Evolutionary conservation across 306 rosid genomes (phyloP), one percentile per base, ranked within the genome.

Genomic region (Nissolia schottii): DNA sequence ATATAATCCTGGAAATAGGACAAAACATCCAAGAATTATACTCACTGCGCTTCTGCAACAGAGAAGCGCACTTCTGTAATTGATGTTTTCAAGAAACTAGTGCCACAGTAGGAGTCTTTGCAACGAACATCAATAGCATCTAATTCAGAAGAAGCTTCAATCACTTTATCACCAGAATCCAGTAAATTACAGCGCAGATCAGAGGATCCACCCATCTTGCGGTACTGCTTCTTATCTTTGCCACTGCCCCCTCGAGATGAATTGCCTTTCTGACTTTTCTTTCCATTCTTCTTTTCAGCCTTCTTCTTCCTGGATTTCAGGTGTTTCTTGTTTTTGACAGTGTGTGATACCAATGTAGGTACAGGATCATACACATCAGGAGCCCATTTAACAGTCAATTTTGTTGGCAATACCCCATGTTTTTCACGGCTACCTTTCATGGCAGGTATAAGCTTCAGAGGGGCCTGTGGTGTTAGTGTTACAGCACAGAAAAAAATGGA

Each of bases 291-390:
- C 86, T 84, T 83, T 64, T 86, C 86, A 68, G 16, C 12, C 53
- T 85, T 90, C 88, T 80, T 85, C 73, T 77, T 91, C 81, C 77
- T 88, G 6, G 86, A 78, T 80, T 86, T 95, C 76, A 71, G 89
- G 59, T 79, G 96, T 60, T 87, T 95, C 87, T 87, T 94, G 86
- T 71, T 77, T 68, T 77, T 80, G 11, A 86, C 91, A 0, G 93
- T 73, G 55, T 95, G 96, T 0, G 88, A 95, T 71, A 86, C 14
- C 3, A 83, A 77, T 7, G 96, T 88, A 37, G 91, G 89, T 4
- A 77, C 69, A 1, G 99, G 99, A 80, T 95, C 99, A 56, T 95
- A 95, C 29, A 95, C 99, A 49, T 91, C 97, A 11, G 96, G 83
- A 10, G 99, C 97, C 99, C 99, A 95, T 71, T 84, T 85, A 69